Conservation (phyloP, 1,139 yeast genomes). For the Geotrichum phurueaensis region DNA sequence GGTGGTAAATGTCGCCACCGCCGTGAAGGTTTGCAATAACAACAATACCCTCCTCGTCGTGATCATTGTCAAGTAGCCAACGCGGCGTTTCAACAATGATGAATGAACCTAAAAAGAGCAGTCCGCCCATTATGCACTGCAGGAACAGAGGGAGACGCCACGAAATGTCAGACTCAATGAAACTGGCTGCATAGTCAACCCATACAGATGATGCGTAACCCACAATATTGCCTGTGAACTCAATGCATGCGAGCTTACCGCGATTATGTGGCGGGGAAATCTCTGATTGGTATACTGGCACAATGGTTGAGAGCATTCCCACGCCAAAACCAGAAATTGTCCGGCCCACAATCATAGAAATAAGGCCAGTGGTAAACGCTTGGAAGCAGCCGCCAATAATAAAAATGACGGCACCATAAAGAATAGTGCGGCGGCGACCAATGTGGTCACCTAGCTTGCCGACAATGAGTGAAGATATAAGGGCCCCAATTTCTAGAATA, state of each 20-base stretch:
- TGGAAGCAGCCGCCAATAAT: conserved; percentile 78
- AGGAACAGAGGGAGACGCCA: conserved; percentile 79
- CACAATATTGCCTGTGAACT: conserved; percentile 83
- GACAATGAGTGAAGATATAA: conserved; percentile 67
- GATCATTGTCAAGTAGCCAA: conserved; percentile 83
- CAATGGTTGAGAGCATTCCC: conserved; percentile 84
- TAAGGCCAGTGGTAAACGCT: conserved; percentile 48
- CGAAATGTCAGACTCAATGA: conserved; percentile 48
- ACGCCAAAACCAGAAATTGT: conserved; percentile 82
- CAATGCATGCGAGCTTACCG: conserved; percentile 85
- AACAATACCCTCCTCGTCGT: conserved; percentile 79
- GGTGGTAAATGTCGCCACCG: conserved; percentile 51
- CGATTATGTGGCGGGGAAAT: conserved; percentile 85
- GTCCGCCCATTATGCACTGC: conserved; percentile 69
- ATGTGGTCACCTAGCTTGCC: conserved; percentile 74
- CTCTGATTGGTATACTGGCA: conserved; percentile 92
- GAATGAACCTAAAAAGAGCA: conserved; percentile 65
- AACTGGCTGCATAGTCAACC: conserved; percentile 81
- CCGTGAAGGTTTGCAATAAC: conserved; percentile 79
- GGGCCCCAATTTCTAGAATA: conserved; percentile 79
- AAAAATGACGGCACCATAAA: conserved; percentile 76
- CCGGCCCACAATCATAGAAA: conserved; percentile 61
- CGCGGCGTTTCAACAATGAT: conserved; percentile 83
- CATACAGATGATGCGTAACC: conserved; percentile 86
- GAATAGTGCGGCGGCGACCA: conserved; percentile 75